phyloP scores from a whole-genome alignment of 73 alveolate species.

The Durusdinium trenchii region DNA sequence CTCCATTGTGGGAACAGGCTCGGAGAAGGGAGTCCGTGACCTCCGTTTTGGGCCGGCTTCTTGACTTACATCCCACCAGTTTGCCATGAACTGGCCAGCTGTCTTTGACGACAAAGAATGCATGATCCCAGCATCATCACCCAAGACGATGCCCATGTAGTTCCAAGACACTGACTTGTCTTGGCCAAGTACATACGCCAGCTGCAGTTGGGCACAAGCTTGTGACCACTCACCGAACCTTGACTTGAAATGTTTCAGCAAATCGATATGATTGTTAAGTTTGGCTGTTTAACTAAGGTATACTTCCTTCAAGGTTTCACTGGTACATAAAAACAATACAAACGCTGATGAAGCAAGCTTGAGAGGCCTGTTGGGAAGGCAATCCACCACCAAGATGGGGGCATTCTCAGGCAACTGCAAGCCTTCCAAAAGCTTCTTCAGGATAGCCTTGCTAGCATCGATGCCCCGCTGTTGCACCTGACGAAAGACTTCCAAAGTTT shows the following conservation, averaged over 20 bases:
- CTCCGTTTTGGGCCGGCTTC: not conserved
- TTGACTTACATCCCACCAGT: not conserved
- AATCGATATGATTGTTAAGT: too few species aligned
- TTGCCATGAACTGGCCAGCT: not conserved
- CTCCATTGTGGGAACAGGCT: not conserved
- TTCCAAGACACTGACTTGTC: not conserved
- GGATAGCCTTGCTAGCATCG: not conserved
- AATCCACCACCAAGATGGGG: not conserved
- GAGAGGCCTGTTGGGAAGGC: not conserved
- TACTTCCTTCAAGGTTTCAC: too few species aligned
- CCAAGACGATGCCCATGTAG: not conserved
- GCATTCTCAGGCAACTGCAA: not conserved
- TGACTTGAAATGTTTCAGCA: too few species aligned
- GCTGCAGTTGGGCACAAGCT: constrained; percentile 16
- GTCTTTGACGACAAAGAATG: not conserved
- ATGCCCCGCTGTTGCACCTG: not conserved
- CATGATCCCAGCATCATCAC: not conserved
- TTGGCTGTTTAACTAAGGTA: too few species aligned
- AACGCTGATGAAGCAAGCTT: too few species aligned
- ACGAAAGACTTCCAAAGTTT: too few species aligned
- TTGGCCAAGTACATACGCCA: not conserved
- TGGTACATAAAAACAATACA: not conserved
- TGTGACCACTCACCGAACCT: not conserved
- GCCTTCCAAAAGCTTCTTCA: not conserved
- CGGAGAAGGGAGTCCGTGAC: not conserved